Evolutionary conservation across 75 land plant species (phyloP), one percentile per base, ranked within the genome.

Genomic region (Sequoiadendron giganteum): DNA sequence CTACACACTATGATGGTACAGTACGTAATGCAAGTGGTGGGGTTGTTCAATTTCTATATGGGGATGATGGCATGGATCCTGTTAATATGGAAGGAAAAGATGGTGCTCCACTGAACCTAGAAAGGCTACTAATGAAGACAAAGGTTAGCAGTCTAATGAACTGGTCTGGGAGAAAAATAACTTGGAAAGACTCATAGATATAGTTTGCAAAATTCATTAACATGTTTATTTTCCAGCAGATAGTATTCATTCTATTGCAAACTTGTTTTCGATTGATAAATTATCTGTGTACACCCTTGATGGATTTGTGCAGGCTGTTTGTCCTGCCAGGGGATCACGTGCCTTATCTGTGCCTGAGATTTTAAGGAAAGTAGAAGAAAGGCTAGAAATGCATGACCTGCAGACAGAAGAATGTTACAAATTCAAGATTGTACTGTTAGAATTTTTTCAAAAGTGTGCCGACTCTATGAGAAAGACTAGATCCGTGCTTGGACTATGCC

Each of bases 51-150:
- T 91, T 98, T 88, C 61, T 90, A 32, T 98, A 98, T 91, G 99
- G 99, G 25, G 99, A 98, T 93, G 98, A 98, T 92, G 95, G 98
- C 40, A 94, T 98, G 98, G 99, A 98, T 92, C 99, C 99, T 3
- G 93, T 95, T 52, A 90, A 93, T 85, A 98, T 96, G 99, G 99
- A 98, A 88, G 99, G 92, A 65, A 91, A 94, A 48, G 90, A 89
- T 85, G 97, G 98, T 14, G 86, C 84, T 58, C 97, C 99, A 14
- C 85, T 98, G 30, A 95, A 98, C 85, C 92, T 96, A 84, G 92
- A 93, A 4, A 92, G 96, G 56, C 88, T 96, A 65, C 90, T 94
- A 52, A 86, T 93, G 91, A 98, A 95, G 92, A 90, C 91, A 28
- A 91, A 93, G 97, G 97, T 97, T 84, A 30, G 42, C 21, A 18